These are phyloP conservation scores for Thinopyrum obtusiflorum DNA, from an alignment of 202 grass and related monocot species.

Conservation along the genomic window DNA sequence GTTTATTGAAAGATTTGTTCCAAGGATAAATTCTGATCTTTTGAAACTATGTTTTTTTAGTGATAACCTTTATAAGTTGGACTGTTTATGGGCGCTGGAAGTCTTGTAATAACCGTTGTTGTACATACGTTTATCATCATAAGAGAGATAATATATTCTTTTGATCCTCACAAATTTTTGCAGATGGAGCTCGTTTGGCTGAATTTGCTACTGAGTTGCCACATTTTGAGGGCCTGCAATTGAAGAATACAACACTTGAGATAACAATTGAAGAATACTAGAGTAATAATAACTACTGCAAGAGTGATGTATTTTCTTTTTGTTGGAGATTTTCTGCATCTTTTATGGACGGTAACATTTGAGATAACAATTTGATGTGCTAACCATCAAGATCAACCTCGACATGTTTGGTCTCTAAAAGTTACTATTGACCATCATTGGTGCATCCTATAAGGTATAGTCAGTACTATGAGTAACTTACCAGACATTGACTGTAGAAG, in stretches of 20 bases:
- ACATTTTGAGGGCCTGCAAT: conserved; percentile 38
- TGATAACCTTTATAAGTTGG: no score
- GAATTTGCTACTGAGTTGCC: conserved; percentile 32
- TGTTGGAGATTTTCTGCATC: not conserved
- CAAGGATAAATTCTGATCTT: no score
- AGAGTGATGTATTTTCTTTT: conserved; percentile 30
- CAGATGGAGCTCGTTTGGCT: conserved; percentile 53
- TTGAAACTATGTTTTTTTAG: no score
- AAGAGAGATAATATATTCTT: no score
- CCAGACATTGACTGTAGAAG: no score
- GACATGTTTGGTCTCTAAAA: conserved; percentile 14
- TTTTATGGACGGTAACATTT: conserved; percentile 29
- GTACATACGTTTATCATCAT: no score
- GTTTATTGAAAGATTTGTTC: no score
- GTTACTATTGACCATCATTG: not conserved
- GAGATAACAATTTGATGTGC: conserved; percentile 15
- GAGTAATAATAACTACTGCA: conserved; percentile 34
- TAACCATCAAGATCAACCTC: conserved; percentile 24
- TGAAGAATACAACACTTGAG: conserved; percentile 43
- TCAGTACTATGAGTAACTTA: no score
- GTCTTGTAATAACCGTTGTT: no score
- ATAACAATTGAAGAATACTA: conserved; percentile 34
- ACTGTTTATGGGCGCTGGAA: no score
- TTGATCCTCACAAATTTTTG: conserved; percentile 32
- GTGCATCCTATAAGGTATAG: not conserved